Percentiles rank a stretch among this genome's conserved stretches.
These are phyloP conservation scores for Neohortaea acidophila DNA, from an alignment of 495 filamentous ascomycete genomes.

Conservation along the genomic window DNA sequence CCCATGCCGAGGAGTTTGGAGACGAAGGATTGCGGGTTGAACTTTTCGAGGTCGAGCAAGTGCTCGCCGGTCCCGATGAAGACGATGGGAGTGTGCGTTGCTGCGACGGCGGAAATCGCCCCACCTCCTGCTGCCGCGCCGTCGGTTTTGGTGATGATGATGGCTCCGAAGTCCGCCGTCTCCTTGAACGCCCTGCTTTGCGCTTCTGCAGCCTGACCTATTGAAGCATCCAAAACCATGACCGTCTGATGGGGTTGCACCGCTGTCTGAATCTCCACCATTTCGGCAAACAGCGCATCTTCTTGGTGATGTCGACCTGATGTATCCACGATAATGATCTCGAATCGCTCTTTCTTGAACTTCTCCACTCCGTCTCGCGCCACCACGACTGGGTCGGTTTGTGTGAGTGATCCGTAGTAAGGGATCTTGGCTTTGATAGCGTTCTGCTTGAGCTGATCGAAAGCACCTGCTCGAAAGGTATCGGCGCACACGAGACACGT, in stretches of 20 bases:
- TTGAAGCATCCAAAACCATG: conserved; percentile 91
- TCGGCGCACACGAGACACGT: conserved; percentile 92
- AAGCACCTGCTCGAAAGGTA: conserved; percentile 95
- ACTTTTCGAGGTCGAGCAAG: conserved; percentile 85
- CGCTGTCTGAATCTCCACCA: conserved; percentile 90
- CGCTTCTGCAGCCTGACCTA: conserved; percentile 87
- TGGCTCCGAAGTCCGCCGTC: conserved; percentile 91
- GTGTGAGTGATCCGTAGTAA: conserved; percentile 89
- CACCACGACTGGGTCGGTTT: conserved; percentile 88
- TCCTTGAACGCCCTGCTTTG: conserved; percentile 96
- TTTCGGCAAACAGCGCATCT: conserved; percentile 88
- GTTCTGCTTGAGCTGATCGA: conserved; percentile 97
- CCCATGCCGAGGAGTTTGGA: conserved; percentile 92
- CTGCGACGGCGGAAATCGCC: conserved; percentile 95
- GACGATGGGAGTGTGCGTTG: conserved; percentile 91
- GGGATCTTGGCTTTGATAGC: conserved; percentile 97
- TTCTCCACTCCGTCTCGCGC: conserved; percentile 90
- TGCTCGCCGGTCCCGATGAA: conserved; percentile 97
- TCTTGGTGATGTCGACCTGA: conserved; percentile 89
- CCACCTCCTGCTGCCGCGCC: conserved; percentile 89
- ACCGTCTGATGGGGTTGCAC: conserved; percentile 94
- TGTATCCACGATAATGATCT: conserved; percentile 98
- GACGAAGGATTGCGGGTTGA: conserved; percentile 80
- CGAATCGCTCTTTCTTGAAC: conserved; percentile 97
- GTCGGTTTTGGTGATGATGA: conserved; percentile 98